These are phyloP conservation scores for Helianthus annuus DNA, from an alignment of 129 eudicot genomes.

Conservation along the genomic window DNA sequence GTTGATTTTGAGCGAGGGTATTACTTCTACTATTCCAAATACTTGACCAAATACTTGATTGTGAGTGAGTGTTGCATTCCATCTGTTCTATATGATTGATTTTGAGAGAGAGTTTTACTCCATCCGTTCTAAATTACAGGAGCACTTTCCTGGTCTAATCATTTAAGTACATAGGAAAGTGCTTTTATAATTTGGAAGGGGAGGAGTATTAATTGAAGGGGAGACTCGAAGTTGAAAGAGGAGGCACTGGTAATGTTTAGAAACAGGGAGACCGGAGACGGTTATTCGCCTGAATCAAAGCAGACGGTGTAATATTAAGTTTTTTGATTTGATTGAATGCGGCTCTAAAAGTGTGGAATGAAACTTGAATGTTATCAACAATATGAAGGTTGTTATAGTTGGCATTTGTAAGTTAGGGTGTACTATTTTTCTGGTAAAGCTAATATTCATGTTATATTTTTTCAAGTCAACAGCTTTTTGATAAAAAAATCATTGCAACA, in stretches of 20 bases:
- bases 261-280: background rate
- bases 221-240: slow-evolving; percentile 23
- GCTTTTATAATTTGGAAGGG: slow-evolving; percentile 48
- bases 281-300: slow-evolving; percentile 11
- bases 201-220: slow-evolving; percentile 26
- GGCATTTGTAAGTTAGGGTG: slow-evolving; percentile 10
- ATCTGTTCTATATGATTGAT: slow-evolving; percentile 9
- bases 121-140: slow-evolving; percentile 38
- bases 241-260: slow-evolving; percentile 20
- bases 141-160: slow-evolving; percentile 40
- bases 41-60: no score
- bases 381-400: background rate
- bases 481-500: background rate
- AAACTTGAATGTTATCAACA: background rate
- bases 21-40: slow-evolving; percentile 5
- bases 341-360: slow-evolving; percentile 10
- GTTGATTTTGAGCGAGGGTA: background rate
- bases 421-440: slow-evolving; percentile 1
- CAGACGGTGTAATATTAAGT: slow-evolving; percentile 1
- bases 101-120: slow-evolving; percentile 29
- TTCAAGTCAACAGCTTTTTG: background rate
- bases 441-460: background rate
- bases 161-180: slow-evolving; percentile 27
- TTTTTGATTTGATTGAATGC: background rate
- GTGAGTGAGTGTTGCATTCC: slow-evolving; percentile 4